Base-by-base conservation (phyloP, 306 rosid genomes). In the Begonia masoniana region DNA sequence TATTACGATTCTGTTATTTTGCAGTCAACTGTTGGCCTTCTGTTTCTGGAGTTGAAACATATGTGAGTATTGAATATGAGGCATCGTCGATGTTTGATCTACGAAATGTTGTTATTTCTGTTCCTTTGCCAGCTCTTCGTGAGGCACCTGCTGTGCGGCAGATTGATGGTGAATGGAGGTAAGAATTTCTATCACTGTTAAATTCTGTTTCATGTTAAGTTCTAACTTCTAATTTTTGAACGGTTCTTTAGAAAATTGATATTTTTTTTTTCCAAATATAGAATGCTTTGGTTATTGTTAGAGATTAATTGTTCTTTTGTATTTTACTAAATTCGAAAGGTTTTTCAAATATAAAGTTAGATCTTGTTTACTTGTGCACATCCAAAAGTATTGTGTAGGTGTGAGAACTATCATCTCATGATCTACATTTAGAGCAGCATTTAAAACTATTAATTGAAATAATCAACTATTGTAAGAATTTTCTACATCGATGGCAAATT, bases 1-100 rank as follows among this genome's bases (percentile, higher is more conserved):
- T 15, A 36, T 62, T 78, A 46, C 52, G 31, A 56, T 65, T 60
- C 49, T 42, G 2, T 61, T 35, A 55, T 60, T 52, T 68, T 79
- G 69, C 88, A 81, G 97, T 88, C 74, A 88, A 84, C 67, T 84
- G 96, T 68, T 88, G 93, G 95, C 95, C 96, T 54, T 79, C 95
- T 48, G 78, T 78, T 68, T 88, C 92, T 69, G 94, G 96, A 55
- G 79, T 75, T 67, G 96, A 88, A 66, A 88, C 88, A 62, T 84
- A 78, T 57, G 94, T 88, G 54, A 88, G 77, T 75, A 81, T 88
- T 67, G 96, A 88, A 60, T 83, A 88, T 19, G 96, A 88, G 61
- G 87, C 94, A 59, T 81, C 91, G 11, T 66, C 94, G 54, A 62
- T 81, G 85, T 88, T 78, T 63, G 87, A 85, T 60, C 76, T 85